Evolutionary conservation across 345 rosid genomes (phyloP).

Genomic region (Combretum micranthum): DNA sequence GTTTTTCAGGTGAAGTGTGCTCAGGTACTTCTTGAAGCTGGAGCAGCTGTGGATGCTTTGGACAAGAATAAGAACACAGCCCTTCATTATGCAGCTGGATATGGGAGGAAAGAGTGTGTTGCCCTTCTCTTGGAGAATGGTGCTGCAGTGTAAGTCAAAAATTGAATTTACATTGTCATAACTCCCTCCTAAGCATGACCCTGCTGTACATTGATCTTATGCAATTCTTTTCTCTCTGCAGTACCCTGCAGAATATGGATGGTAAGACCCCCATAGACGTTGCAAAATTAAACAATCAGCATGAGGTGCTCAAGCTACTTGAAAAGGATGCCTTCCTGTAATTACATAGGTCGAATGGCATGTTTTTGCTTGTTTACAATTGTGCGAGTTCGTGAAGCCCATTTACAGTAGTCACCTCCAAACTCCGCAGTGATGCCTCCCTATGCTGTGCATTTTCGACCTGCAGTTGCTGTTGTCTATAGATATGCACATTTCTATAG

Average conservation of each 20-base stretch:
- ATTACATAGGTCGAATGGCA: conserved; percentile 2
- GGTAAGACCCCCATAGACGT: conserved; percentile 97
- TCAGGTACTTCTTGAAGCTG: conserved; percentile 80
- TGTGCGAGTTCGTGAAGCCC: no score
- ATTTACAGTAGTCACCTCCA: no score
- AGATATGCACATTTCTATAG: no score
- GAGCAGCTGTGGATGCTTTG: conserved; percentile 83
- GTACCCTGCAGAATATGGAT: conserved; percentile 92
- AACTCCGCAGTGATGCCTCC: no score
- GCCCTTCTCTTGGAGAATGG: conserved; percentile 83
- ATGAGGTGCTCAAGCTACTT: conserved; percentile 80
- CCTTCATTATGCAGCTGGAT: conserved; percentile 95
- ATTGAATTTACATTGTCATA: not conserved
- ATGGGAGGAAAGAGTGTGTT: conserved; percentile 94
- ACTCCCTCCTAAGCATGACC: not conserved
- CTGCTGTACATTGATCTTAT: not conserved
- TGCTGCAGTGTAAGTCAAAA: conserved; percentile 86
- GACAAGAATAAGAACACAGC: conserved; percentile 98
- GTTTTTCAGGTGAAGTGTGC: conserved; percentile 70
- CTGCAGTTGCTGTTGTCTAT: no score
- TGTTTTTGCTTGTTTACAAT: not conserved
- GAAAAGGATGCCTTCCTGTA: conserved; percentile 96
- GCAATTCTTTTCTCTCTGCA: conserved; percentile 17
- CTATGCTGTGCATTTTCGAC: no score
- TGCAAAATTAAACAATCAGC: conserved; percentile 90